A percentile compares a stretch with the other conserved stretches of the same genome.
Evolutionary conservation across 495 filamentous ascomycete species (phyloP).

Genomic region (Jackrogersella minutella): DNA sequence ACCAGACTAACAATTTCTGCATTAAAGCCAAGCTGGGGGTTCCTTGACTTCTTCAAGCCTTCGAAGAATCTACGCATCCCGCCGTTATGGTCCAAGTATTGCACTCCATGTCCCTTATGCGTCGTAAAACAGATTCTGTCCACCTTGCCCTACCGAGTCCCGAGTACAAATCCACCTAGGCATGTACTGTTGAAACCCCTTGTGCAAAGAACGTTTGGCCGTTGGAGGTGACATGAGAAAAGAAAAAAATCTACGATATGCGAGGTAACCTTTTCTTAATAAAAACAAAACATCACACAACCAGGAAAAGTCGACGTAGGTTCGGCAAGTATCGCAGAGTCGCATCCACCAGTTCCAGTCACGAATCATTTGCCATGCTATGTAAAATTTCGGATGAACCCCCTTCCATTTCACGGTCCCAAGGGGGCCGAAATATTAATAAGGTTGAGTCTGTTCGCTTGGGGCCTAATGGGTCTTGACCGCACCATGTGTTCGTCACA

Average conservation of each 20-base stretch:
- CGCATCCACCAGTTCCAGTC: slow-evolving; percentile 13
- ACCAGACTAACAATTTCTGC: neutral
- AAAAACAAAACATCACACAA: slow-evolving; percentile 2
- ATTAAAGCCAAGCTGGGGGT: neutral
- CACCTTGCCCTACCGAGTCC: neutral
- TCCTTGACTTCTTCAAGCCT: neutral
- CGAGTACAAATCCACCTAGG: neutral
- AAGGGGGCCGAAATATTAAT: neutral
- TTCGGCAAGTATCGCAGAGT: slow-evolving; percentile 24
- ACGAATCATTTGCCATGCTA: slow-evolving; percentile 7
- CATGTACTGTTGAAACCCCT: neutral
- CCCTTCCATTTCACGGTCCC: slow-evolving; percentile 16
- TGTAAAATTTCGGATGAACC: slow-evolving; percentile 31
- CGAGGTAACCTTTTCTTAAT: slow-evolving; percentile 12
- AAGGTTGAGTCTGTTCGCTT: slow-evolving; percentile 25
- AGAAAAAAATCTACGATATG: slow-evolving; percentile 19
- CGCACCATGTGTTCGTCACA: slow-evolving; percentile 17
- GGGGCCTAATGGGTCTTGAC: slow-evolving; percentile 9
- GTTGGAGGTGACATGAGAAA: neutral
- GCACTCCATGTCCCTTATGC: slow-evolving; percentile 33
- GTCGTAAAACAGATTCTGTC: too few species aligned
- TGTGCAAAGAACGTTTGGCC: neutral
- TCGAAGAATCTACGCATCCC: slow-evolving; percentile 16
- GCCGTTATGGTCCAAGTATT: slow-evolving; percentile 35
- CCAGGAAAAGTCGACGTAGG: slow-evolving; percentile 11